These are phyloP conservation scores for Fusarium humuli DNA, from an alignment of 2,329 filamentous ascomycete genomes.

Conservation along the genomic window DNA sequence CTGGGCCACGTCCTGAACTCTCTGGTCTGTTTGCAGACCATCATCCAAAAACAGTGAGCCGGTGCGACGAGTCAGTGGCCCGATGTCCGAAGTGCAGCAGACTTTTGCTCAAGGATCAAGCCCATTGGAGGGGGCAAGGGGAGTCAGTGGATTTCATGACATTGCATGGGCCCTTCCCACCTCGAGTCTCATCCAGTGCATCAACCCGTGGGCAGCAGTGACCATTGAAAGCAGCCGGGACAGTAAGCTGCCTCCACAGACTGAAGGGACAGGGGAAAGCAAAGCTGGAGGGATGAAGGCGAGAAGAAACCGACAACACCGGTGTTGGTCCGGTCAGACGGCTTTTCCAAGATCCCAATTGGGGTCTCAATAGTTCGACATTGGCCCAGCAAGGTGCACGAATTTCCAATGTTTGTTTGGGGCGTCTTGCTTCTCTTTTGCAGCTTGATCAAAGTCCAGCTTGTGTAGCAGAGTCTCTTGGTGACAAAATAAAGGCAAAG, in stretches of 20 bases:
- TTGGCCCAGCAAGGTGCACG: constrained; percentile 14
- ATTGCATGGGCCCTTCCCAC: constrained; percentile 44
- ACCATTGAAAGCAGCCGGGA: constrained; percentile 27
- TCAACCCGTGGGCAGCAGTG: constrained; percentile 38
- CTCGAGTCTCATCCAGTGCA: constrained; percentile 43
- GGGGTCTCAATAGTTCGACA: constrained; percentile 14
- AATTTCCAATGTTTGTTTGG: constrained; percentile 25
- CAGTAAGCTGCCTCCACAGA: constrained; percentile 37
- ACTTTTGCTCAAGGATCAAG: constrained; percentile 42
- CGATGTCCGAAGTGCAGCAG: constrained; percentile 45
- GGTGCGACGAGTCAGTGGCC: constrained; percentile 38
- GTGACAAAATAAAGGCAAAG: constrained; percentile 31
- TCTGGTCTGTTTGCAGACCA: constrained; percentile 23
- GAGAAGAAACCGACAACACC: constrained; percentile 24
- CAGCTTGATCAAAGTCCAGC: constrained; percentile 12
- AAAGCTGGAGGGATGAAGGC: constrained; percentile 11
- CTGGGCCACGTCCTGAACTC: constrained; percentile 32
- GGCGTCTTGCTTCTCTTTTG: constrained; percentile 23
- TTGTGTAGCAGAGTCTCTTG: constrained; percentile 20
- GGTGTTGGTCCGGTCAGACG: constrained; percentile 27
- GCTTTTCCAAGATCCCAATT: constrained; percentile 40
- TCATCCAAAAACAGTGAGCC: constrained; percentile 26
- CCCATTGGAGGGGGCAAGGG: constrained; percentile 46
- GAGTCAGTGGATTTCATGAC: constrained; percentile 43
- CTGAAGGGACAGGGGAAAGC: constrained; percentile 29